These are phyloP conservation scores for Medicago ruthenica DNA, from an alignment of 306 rosid species.

Conservation along the genomic window DNA sequence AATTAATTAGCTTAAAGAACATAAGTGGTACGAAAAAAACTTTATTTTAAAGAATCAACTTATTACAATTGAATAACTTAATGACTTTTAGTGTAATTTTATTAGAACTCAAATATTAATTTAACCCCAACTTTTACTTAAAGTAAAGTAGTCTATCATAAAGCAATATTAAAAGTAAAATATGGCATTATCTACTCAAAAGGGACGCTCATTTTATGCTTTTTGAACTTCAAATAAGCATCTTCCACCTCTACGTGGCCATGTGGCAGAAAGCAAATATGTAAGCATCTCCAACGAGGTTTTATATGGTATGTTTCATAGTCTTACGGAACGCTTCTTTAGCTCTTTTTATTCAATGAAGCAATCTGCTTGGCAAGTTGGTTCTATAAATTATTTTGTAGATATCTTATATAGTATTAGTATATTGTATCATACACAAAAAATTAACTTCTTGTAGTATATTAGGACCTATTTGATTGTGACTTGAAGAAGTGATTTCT, in stretches of 20 bases:
- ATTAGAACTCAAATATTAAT: constrained; percentile 50
- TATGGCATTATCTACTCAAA: constrained; percentile 99
- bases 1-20: no score
- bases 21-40: no score
- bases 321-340: neutral
- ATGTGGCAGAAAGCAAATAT: constrained; percentile 90
- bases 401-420: neutral
- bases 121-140: constrained; percentile 65
- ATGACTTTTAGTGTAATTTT: neutral
- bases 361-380: neutral
- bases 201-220: constrained; percentile 91
- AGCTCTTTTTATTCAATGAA: neutral
- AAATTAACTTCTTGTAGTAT: neutral
- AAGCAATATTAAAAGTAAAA: constrained; percentile 92
- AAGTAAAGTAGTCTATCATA: constrained; percentile 83
- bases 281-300: constrained; percentile 40
- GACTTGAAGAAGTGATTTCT: neutral
- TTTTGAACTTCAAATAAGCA: constrained; percentile 91
- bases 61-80: no score
- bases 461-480: neutral
- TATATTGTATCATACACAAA: neutral
- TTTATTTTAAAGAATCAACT: no score
- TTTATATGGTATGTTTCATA: constrained; percentile 2
- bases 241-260: constrained; percentile 88
- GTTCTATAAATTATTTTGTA: neutral